Evolutionary conservation across 192 early-diverging fungal genomes (phyloP).

Genomic region (Backusella australiensis): DNA sequence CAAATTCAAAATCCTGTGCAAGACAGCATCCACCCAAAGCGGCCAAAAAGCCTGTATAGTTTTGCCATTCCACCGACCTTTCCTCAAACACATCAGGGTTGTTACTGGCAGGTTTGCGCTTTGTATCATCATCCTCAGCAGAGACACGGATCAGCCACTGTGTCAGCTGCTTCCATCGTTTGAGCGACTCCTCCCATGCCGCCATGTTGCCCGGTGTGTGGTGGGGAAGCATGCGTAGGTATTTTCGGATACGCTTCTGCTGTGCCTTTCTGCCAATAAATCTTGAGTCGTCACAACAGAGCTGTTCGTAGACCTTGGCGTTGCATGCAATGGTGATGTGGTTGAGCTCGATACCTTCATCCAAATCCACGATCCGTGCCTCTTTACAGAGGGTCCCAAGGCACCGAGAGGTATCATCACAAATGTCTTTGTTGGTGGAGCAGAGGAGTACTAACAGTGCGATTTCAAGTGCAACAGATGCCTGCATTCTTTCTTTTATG

Average conservation of each 20-base stretch:
- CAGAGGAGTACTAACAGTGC: conserved; percentile 69
- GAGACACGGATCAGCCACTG: background rate
- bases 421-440: conserved; percentile 62
- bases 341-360: conserved; percentile 27
- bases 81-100: conserved; percentile 12
- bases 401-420: conserved; percentile 52
- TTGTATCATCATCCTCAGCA: background rate
- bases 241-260: conserved; percentile 67
- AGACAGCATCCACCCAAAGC: conserved; percentile 71
- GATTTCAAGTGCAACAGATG: conserved; percentile 67
- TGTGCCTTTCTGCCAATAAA: conserved; percentile 58
- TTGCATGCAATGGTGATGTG: conserved; percentile 61
- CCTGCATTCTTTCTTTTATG: conserved; percentile 59
- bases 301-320: conserved; percentile 59
- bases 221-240: conserved; percentile 55
- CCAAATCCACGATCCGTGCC: conserved; percentile 59
- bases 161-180: conserved; percentile 64
- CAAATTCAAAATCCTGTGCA: background rate
- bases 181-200: conserved; percentile 79
- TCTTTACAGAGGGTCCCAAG: conserved; percentile 65
- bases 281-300: conserved; percentile 21
- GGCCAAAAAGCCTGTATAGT: conserved; percentile 79
- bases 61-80: conserved; percentile 58
- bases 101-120: background rate
- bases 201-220: conserved; percentile 72